phyloP scores from a whole-genome alignment of 2,329 filamentous ascomycete genomes.

The Alternaria ventricosa region DNA sequence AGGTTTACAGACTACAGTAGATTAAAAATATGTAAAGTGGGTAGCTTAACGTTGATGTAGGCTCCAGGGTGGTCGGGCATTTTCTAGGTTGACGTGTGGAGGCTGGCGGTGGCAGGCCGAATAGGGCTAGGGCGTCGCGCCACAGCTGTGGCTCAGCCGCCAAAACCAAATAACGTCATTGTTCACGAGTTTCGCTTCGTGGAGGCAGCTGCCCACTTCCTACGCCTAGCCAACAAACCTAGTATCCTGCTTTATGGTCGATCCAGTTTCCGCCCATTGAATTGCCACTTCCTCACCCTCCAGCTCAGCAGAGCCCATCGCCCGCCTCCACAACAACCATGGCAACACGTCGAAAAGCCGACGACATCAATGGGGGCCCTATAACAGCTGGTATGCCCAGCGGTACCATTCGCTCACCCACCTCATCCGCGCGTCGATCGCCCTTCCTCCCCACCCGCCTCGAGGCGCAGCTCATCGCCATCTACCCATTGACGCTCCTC shows the following conservation, averaged over 20 bases:
- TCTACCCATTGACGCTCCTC: constrained; percentile 80
- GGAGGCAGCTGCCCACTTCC: constrained; percentile 1
- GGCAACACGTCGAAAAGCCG: constrained; percentile 43
- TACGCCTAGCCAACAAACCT: not conserved
- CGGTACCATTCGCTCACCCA: constrained; percentile 30
- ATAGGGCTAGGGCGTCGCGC: constrained; percentile 25
- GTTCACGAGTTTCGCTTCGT: constrained; percentile 9
- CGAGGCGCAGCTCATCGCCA: constrained; percentile 67
- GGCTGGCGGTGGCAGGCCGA: constrained; percentile 2
- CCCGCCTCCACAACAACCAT: constrained; percentile 20
- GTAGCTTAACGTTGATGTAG: too few relatives aligned
- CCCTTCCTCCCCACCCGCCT: constrained; percentile 74
- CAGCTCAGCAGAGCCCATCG: not conserved
- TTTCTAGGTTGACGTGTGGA: too few relatives aligned
- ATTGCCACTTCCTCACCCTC: not conserved
- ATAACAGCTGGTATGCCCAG: constrained; percentile 34
- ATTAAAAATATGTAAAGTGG: too few relatives aligned
- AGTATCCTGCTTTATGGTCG: not conserved
- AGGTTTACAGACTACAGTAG: too few relatives aligned
- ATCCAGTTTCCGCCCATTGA: not conserved
- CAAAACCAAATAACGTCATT: constrained; percentile 32
- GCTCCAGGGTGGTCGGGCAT: too few relatives aligned
- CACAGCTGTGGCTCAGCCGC: constrained; percentile 23
- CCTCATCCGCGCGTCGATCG: constrained; percentile 44
- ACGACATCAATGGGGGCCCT: constrained; percentile 19